Base-by-base conservation (phyloP, 257 asterid species). In the Galeopsis tetrahit region DNA sequence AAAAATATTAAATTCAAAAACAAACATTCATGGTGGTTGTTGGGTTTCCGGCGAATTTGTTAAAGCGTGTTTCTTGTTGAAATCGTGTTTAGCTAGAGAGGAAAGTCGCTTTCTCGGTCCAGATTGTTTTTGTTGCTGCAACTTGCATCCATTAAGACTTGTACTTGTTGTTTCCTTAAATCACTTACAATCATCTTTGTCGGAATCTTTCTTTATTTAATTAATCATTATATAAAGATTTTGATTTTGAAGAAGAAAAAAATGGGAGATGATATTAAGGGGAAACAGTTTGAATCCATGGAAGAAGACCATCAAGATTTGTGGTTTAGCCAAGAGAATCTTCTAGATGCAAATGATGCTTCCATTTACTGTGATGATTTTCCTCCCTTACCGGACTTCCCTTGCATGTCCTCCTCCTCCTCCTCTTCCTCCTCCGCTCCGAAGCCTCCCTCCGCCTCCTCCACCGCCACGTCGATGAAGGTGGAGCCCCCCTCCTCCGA, bases 391-490 rank as follows among this genome's bases (percentile, higher is more conserved):
- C 97, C 95, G 5, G 96, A 88, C 46, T 91, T 91, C 42, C 91
- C 92, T 57, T 91, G 97, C 97, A 91, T 91, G 97, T 89, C 98
- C 0, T 93, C 98, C 0, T 90, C 97, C 2, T 21, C 28, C 28
- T 21, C 98, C 0, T 92, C 98, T 0, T 85, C 96, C 3, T 91
- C 97, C 1, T 85, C 97, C 2, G 68, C 84, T 5, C 89, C 84
- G 15, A 66, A 68, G 57, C 78, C 83, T 0, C 55, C 63, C 2
- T 48, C 86, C 9, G 40, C 84, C 0, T 79, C 96, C 34, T 82
- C 91, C 43, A 75, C 93, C 15, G 69, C 87, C 8, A 66, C 87
- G 28, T 21, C 28, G 28, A 21, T 21, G n/a, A 69, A 36, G 13
- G 51, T 69, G 6, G 66, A 43, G 36, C 40, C 96, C 58, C 77